Base-by-base conservation (phyloP, 1,284 basidiomycete species). In the Sanguinoderma infundibulare region DNA sequence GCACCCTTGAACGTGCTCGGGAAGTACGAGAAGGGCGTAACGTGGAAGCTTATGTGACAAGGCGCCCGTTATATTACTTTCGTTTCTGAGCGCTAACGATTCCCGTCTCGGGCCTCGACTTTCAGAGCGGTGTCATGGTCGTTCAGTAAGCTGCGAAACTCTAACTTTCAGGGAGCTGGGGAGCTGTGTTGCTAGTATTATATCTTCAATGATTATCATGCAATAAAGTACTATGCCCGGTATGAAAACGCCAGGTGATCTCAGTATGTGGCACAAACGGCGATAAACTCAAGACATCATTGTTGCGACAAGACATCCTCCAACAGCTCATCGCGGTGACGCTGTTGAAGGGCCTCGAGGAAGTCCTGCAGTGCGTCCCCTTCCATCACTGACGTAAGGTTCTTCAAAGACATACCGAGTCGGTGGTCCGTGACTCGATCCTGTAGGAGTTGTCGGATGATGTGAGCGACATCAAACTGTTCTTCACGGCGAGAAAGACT, bases 371-470 rank as follows among this genome's bases (percentile, higher is more conserved):
- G 73, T 0, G 85, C 90, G 22, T 91, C 87, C 0, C 93, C 94
- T 65, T 96, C 92, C 72, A 98, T 77, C 17, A 96, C 85, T 6
- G 85, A 83, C 10, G 82, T 79, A 2, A 97, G 78, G 60, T 92
- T 94, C 71, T 84, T 91, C 26, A 94, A 69, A 1, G 91, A 90
- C 34, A 94, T 73, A 1, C 92, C 91, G 56, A 97, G 87, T 0
- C 96, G 84, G 70, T 98, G 96, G 73, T 98, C 96, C 2, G 96
- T 98, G 9, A 98, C 86, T 17, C 95, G 89, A 69, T 95, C 94
- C 90, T 96, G 65, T 38, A 53, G 44, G 22, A 60, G 5, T 17
- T 12, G 55, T 55, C 32, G 44, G 35, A 36, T 7, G 32, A n/a
- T n/a, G 3, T 53, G 8, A 49, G n/a, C 34, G 4, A 35, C 30